Evolutionary conservation across 2,329 filamentous ascomycete species (phyloP).

Genomic region (Fusarium anguioides): DNA sequence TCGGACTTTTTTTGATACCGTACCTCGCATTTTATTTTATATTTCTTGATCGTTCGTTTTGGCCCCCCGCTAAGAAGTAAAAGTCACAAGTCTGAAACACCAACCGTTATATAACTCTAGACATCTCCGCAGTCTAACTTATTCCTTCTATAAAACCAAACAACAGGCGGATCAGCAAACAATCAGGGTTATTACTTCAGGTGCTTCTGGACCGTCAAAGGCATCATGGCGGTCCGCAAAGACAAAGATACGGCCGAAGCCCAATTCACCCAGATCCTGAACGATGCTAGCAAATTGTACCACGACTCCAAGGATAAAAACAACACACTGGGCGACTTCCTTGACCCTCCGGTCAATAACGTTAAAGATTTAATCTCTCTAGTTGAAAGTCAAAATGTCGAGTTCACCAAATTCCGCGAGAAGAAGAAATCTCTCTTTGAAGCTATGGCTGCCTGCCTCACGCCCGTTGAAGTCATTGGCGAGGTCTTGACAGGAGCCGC

Average conservation of each 20-base stretch:
- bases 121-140: background rate
- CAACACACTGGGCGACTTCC: conserved; percentile 47
- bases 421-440: conserved; percentile 51
- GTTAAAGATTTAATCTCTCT: conserved; percentile 49
- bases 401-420: conserved; percentile 53
- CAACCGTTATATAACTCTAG: background rate
- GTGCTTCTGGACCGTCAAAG: conserved; percentile 10
- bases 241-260: conserved; percentile 30
- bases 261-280: conserved; percentile 48
- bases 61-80: background rate
- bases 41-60: conserved; percentile 11
- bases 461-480: conserved; percentile 55
- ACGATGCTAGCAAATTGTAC: conserved; percentile 51
- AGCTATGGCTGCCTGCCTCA: conserved; percentile 47
- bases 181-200: background rate
- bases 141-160: background rate
- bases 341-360: conserved; percentile 49
- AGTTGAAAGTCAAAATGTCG: conserved; percentile 51
- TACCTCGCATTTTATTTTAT: too few species aligned
- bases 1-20: conserved; percentile 2
- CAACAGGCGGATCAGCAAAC: too few species aligned
- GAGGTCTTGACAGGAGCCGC: conserved; percentile 52
- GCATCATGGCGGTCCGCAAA: conserved; percentile 38
- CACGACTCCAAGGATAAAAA: conserved; percentile 42
- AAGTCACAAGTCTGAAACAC: conserved; percentile 17